Evolutionary conservation across 345 rosid genomes (phyloP).

Genomic region (Lumnitzera racemosa): DNA sequence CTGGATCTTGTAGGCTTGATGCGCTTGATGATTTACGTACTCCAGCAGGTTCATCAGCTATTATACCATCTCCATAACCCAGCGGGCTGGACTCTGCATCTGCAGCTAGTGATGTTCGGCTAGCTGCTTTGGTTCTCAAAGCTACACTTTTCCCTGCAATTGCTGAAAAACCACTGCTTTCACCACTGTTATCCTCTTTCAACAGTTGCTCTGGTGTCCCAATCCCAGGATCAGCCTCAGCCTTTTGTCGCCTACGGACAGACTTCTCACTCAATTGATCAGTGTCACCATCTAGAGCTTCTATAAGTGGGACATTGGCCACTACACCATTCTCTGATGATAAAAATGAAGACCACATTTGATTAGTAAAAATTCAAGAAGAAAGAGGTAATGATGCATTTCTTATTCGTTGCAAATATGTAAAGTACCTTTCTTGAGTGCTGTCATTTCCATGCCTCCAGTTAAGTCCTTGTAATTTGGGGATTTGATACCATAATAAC

Average conservation of each 20-base stretch:
- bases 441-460: conserved; percentile 50
- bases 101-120: conserved; percentile 23
- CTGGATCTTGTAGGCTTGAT: conserved; percentile 42
- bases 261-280: conserved; percentile 35
- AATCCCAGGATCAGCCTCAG: conserved; percentile 31
- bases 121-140: conserved; percentile 48
- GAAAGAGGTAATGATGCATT: conserved; percentile 20
- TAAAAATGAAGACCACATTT: conserved; percentile 14
- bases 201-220: conserved; percentile 34
- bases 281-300: conserved; percentile 29
- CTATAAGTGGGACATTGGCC: conserved; percentile 24
- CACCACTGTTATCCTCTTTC: conserved; percentile 44
- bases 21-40: conserved; percentile 56
- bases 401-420: not conserved
- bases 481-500: conserved; percentile 37
- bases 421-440: conserved; percentile 22
- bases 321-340: conserved; percentile 16
- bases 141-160: conserved; percentile 43
- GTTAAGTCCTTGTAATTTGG: conserved; percentile 13
- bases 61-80: conserved; percentile 31
- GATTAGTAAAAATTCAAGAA: conserved; percentile 8
- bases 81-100: conserved; percentile 37
- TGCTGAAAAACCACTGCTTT: conserved; percentile 27
- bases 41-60: conserved; percentile 22
- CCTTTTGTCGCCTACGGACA: conserved; percentile 47